Percentiles rank a stretch among this genome's conserved stretches.
These are phyloP conservation scores for Cladosporium cucumerinum DNA, from an alignment of 2,329 filamentous ascomycete genomes.

Conservation along the genomic window DNA sequence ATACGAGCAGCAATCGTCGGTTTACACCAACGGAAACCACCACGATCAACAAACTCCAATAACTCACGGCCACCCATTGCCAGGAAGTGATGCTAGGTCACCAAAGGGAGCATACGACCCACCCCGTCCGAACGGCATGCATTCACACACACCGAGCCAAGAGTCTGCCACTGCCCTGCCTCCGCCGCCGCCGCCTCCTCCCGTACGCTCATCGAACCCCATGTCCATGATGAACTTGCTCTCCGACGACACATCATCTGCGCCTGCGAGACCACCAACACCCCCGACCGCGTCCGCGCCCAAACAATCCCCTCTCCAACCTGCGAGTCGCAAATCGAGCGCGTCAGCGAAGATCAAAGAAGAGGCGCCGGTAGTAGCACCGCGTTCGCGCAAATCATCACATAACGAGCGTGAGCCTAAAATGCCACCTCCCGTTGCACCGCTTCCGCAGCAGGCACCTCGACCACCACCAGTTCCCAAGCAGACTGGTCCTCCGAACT, in stretches of 20 bases:
- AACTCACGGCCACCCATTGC: slow-evolving; percentile 27
- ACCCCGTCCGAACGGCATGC: slow-evolving; percentile 28
- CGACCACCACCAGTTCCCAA: slow-evolving; percentile 22
- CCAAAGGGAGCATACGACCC: slow-evolving; percentile 32
- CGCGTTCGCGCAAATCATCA: slow-evolving; percentile 13
- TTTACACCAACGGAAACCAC: slow-evolving; percentile 28
- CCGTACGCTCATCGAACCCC: slow-evolving; percentile 67
- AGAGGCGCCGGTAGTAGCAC: background rate
- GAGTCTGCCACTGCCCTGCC: slow-evolving; percentile 22
- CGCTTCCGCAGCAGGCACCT: background rate
- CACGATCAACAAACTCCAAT: slow-evolving; percentile 21
- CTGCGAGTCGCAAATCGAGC: slow-evolving; percentile 10
- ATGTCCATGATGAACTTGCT: slow-evolving; percentile 98
- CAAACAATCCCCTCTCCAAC: slow-evolving; percentile 4
- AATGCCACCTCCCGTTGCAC: slow-evolving; percentile 12
- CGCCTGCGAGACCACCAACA: slow-evolving; percentile 17
- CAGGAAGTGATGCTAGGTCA: slow-evolving; percentile 38
- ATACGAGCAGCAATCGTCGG: slow-evolving; percentile 22
- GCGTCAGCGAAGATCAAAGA: slow-evolving; percentile 14
- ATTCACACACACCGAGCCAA: slow-evolving; percentile 27
- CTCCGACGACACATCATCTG: slow-evolving; percentile 56
- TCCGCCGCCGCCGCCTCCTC: slow-evolving; percentile 38
- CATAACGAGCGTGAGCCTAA: slow-evolving; percentile 14
- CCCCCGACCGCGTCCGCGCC: slow-evolving; percentile 13
- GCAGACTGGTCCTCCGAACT: slow-evolving; percentile 33